These are phyloP conservation scores for Lachancea fermentati DNA, from an alignment of 805 yeast species.

Conservation along the genomic window DNA sequence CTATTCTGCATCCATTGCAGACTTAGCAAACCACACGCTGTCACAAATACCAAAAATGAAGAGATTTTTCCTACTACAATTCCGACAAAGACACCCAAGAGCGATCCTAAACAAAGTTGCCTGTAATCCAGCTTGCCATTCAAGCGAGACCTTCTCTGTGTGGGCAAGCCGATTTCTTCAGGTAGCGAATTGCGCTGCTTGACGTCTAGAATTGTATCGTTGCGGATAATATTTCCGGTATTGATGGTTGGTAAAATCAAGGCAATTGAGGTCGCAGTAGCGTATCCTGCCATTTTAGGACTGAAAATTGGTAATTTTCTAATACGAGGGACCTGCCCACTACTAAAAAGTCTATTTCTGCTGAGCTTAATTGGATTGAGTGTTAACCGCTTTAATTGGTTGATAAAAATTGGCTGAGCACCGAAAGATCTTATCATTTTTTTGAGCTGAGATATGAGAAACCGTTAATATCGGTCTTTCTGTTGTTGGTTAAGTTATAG, in stretches of 20 bases:
- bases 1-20: conserved; percentile 26
- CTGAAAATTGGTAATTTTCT: too few species aligned
- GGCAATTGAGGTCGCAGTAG: conserved; percentile 1
- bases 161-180: conserved; percentile 13
- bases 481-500: too few species aligned
- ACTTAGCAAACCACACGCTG: conserved; percentile 18
- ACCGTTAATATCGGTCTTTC: too few species aligned
- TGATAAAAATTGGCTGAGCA: too few species aligned
- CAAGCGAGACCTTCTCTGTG: conserved; percentile 9
- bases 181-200: conserved; percentile 12
- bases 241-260: background rate
- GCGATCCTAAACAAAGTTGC: conserved; percentile 28
- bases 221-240: conserved; percentile 8
- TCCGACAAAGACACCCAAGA: conserved; percentile 25
- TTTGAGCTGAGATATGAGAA: too few species aligned
- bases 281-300: background rate
- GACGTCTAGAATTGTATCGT: conserved; percentile 18
- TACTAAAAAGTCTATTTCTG: too few species aligned
- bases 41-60: conserved; percentile 18
- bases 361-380: too few species aligned
- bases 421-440: too few species aligned
- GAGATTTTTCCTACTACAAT: conserved; percentile 26
- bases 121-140: conserved; percentile 17
- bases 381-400: too few species aligned
- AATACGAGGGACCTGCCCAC: too few species aligned